Base-by-base conservation (phyloP, 2,329 filamentous ascomycete species). In the Aspergillus terreus region DNA sequence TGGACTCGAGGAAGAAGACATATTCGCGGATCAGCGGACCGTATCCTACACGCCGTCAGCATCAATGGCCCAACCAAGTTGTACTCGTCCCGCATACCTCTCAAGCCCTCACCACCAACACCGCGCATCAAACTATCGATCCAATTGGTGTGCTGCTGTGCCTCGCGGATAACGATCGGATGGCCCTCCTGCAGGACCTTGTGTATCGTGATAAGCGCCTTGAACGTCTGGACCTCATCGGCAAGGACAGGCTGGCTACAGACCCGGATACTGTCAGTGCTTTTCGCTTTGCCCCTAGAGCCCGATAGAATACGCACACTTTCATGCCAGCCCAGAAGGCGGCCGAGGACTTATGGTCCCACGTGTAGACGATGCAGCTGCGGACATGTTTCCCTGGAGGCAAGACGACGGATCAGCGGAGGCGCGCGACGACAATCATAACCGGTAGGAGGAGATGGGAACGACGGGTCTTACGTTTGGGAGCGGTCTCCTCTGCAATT, bases 321-420 rank as follows among this genome's bases (percentile, higher is more conserved):
- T 99, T 99, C 82, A 99, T 95, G 69, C 92, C 92, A 51, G 90
- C 85, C 94, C 94, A 99, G 73, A 99, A 99, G 68, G 92, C 90
- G 69, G 85, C 81, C 40, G 92, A 95, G 59, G 88, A 95, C 77
- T 95, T 95, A 78, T 99, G 91, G 75, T 99, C 94, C 94, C 94
- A 99, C 53, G 92, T 97, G 73, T 97, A 97, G 43, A 99, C 92
- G 65, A 99, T 99, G 69, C 90, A 95, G 72, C 88, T 91, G 68
- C 94, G 89, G 52, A 99, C 94, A 88, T 99, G 94, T 76, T 99
- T 99, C 55, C 82, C 82, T 82, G 65, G 35, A 49, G 50, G 47
- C 23, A 27, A 35, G 48, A 48, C 50, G 49, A 23, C 38, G 36
- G 42, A 41, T 54, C 21, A 49, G 44, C 41, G 40, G 27, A 30